Percentiles rank a stretch among this genome's conserved stretches.
Evolutionary conservation across 2,329 filamentous ascomycete species (phyloP).

Genomic region (Penicillium sp.): DNA sequence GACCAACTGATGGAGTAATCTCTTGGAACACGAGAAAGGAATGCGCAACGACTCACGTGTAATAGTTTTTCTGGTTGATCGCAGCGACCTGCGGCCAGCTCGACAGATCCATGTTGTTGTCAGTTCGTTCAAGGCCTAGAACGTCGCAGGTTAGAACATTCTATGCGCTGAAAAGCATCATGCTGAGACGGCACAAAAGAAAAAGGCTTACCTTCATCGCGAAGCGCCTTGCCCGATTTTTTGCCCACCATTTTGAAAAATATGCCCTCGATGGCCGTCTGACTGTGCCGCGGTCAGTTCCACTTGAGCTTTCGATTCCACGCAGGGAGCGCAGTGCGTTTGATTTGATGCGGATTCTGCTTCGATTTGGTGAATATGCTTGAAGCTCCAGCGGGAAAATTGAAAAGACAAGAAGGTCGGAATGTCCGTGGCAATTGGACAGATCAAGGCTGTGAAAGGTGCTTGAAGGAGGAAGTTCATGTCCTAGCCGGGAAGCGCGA

Average conservation of each 20-base stretch:
- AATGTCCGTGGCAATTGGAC: too few species aligned
- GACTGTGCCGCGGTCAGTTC: background rate
- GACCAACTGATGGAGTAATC: too few species aligned
- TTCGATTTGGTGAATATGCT: background rate
- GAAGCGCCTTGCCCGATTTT: slow-evolving; percentile 57
- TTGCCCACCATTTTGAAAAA: slow-evolving; percentile 55
- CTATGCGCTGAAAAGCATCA: background rate
- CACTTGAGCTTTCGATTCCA: slow-evolving; percentile 5
- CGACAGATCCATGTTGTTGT: slow-evolving; percentile 95
- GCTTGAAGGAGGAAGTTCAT: background rate
- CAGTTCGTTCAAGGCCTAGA: slow-evolving; percentile 84
- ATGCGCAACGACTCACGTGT: slow-evolving; percentile 60
- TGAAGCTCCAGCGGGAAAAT: background rate
- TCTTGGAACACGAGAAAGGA: background rate
- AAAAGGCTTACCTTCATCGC: slow-evolving; percentile 49
- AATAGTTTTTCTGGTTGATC: slow-evolving; percentile 99
- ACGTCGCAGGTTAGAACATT: slow-evolving; percentile 7
- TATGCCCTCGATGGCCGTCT: slow-evolving; percentile 1
- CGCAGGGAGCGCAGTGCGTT: slow-evolving; percentile 10
- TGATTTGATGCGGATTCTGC: slow-evolving; percentile 1
- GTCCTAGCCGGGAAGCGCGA: slow-evolving; percentile 5
- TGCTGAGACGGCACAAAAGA: background rate
- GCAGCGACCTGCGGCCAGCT: slow-evolving; percentile 88
- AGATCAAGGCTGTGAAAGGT: too few species aligned
- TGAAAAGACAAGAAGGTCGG: too few species aligned